These are phyloP conservation scores for Aspergillus sclerotiicarbonarius DNA, from an alignment of 495 filamentous ascomycete species.

Conservation along the genomic window DNA sequence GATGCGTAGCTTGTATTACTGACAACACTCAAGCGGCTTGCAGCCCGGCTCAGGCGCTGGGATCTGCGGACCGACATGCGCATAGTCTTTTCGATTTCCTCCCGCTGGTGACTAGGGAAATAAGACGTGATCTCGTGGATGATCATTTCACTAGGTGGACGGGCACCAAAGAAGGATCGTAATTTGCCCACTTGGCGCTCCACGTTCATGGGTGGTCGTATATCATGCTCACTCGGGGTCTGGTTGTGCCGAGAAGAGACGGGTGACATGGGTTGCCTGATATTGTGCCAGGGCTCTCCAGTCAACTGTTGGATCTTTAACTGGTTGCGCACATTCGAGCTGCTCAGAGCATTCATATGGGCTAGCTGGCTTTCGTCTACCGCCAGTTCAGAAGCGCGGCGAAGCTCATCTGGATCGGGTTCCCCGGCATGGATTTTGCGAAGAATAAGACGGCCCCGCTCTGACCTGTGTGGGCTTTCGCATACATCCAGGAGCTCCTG, in stretches of 20 bases:
- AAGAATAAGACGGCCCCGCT: conserved; percentile 86
- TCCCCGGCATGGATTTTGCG: conserved; percentile 84
- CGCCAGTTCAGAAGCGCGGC: conserved; percentile 77
- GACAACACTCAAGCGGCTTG: conserved; percentile 86
- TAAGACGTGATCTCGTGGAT: conserved; percentile 93
- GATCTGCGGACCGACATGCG: conserved; percentile 88
- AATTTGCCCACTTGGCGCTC: conserved; percentile 56
- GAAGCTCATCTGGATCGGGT: conserved; percentile 75
- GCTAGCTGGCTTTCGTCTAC: conserved; percentile 74
- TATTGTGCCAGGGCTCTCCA: conserved; percentile 78
- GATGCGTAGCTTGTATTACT: conserved; percentile 93
- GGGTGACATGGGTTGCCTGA: conserved; percentile 79
- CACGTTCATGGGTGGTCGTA: conserved; percentile 33
- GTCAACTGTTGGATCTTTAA: conserved; percentile 79
- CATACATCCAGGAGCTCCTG: conserved; percentile 84
- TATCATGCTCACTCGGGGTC: conserved; percentile 51
- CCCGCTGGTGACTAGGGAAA: conserved; percentile 90
- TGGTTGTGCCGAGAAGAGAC: conserved; percentile 62
- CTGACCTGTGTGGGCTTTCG: conserved; percentile 55
- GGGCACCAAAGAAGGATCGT: conserved; percentile 78
- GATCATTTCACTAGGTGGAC: conserved; percentile 95
- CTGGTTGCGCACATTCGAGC: conserved; percentile 63
- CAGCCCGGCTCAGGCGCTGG: conserved; percentile 82
- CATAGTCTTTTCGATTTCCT: conserved; percentile 91
- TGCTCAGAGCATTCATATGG: conserved; percentile 63